Percentiles rank a stretch among this genome's conserved stretches.
Conservation (phyloP, 768 basidiomycete species). For the Fistulinella prunicolor region DNA sequence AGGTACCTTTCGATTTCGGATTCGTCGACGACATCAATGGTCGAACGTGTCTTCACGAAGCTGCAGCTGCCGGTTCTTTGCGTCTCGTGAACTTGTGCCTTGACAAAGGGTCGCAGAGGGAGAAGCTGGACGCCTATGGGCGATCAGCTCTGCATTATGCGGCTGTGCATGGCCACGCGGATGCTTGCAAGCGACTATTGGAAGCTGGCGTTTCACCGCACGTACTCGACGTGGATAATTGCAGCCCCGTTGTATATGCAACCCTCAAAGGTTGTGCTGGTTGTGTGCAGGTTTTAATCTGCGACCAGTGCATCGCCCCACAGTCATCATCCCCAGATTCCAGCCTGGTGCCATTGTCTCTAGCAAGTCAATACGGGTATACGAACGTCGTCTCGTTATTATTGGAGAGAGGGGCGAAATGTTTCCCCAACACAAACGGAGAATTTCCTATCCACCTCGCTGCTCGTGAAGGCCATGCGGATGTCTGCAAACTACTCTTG, state of each 20-base stretch:
- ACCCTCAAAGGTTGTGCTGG: conserved; percentile 80
- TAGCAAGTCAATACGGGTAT: conserved; percentile 90
- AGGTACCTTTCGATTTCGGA: conserved; percentile 76
- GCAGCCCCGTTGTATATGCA: conserved; percentile 91
- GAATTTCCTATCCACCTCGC: conserved; percentile 97
- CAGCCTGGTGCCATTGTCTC: conserved; percentile 81
- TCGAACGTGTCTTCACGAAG: conserved; percentile 90
- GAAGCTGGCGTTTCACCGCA: conserved; percentile 63
- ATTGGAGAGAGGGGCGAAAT: conserved; percentile 71
- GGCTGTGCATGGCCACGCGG: conserved; percentile 85
- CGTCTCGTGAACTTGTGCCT: conserved; percentile 82
- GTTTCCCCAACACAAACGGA: conserved; percentile 88
- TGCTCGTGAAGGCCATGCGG: conserved; percentile 84
- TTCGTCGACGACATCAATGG: conserved; percentile 98
- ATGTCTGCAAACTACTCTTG: conserved; percentile 78
- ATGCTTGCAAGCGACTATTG: conserved; percentile 73
- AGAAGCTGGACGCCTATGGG: conserved; percentile 84
- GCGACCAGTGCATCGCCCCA: conserved; percentile 62
- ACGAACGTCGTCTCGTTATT: conserved; percentile 77
- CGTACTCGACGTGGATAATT: conserved; percentile 87
- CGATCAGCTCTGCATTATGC: conserved; percentile 95
- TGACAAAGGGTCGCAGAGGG: conserved; percentile 62
- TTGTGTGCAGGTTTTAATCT: conserved; percentile 80
- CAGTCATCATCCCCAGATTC: conserved; percentile 55
- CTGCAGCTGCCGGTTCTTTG: conserved; percentile 78